Conservation (phyloP, 2,329 filamentous ascomycete species). For the Aspergillus luchuensis region DNA sequence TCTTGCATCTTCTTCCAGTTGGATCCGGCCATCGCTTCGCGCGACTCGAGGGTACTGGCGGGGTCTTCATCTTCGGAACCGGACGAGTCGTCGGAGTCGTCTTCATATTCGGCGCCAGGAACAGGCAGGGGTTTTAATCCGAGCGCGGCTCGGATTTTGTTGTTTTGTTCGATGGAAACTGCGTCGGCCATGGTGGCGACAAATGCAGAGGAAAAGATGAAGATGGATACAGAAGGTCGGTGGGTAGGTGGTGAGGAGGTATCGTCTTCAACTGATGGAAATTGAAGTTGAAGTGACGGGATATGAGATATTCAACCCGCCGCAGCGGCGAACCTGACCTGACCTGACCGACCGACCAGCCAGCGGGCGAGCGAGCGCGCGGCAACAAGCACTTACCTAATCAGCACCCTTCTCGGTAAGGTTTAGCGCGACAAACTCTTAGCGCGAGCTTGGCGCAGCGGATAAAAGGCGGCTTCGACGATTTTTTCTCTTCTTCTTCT, state of each 20-base stretch:
- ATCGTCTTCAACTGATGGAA: background rate
- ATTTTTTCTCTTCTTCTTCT: conserved; percentile 41
- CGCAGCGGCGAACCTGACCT: too few relatives aligned
- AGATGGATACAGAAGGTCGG: background rate
- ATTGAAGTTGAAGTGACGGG: background rate
- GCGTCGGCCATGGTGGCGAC: conserved; percentile 51
- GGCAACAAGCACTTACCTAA: conserved; percentile 19
- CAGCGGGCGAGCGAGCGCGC: background rate
- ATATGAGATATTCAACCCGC: background rate
- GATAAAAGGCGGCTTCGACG: conserved; percentile 31
- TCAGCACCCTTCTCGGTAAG: conserved; percentile 18
- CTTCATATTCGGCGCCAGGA: conserved; percentile 61
- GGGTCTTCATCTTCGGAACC: conserved; percentile 65
- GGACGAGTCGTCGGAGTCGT: conserved; percentile 42
- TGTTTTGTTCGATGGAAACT: conserved; percentile 87
- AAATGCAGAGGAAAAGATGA: background rate
- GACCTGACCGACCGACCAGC: too few relatives aligned
- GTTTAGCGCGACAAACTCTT: conserved; percentile 25
- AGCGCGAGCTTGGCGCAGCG: conserved; percentile 32
- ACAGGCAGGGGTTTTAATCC: conserved; percentile 89
- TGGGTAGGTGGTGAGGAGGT: background rate
- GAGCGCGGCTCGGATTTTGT: conserved; percentile 84
- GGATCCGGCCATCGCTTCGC: conserved; percentile 43
- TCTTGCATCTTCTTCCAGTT: conserved; percentile 64
- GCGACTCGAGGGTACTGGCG: conserved; percentile 78